Evolutionary conservation across 768 basidiomycete genomes (phyloP), one percentile per base, ranked within the genome.

Genomic region (Suillus brevipes): DNA sequence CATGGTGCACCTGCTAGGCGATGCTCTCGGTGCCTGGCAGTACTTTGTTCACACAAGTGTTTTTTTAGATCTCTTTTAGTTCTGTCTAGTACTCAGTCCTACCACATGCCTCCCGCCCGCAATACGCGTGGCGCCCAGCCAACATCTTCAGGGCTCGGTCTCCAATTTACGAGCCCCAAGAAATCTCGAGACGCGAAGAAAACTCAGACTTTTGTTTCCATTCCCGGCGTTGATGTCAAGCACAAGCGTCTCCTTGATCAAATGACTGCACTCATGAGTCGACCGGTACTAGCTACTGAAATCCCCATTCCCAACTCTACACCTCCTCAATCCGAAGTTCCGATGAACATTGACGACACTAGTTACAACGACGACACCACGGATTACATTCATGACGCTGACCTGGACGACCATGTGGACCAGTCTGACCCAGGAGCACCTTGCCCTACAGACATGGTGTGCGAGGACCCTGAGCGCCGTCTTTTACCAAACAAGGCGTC

Each of bases 91-190:
- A n/a, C n/a, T n/a, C n/a, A n/a, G n/a, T n/a, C n/a, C n/a, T n/a
- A n/a, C n/a, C n/a, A n/a, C n/a, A 52, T 52, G 50, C 16, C 50
- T 7, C 25, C 50, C 4, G 16, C 16, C 0, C 28, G 8, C 25
- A 16, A 3, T 16, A 4, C 8, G 4, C 0, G 28, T 52, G 50
- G 50, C 16, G 8, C 7, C 28, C 50, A 18, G 28, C 50, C 50
- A 52, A 28, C 50, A 4, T 52, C 50, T 7, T 16, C 37, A 43
- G 69, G 73, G 12, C 66, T 74, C 5, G 69, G 72, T 0, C n/a
- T 25, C 10, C 64, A 65, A 20, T 74, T 70, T 34, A 43, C 45
- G 5, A 71, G 66, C 16, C 73, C 73, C 10, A 52, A 63, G 18
- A 73, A 69, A 57, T 34, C 28, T 20, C 18, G 42, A 18, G 63